These are phyloP conservation scores for Penicillium hesseltinei DNA, from an alignment of 2,329 filamentous ascomycete species.

Conservation along the genomic window DNA sequence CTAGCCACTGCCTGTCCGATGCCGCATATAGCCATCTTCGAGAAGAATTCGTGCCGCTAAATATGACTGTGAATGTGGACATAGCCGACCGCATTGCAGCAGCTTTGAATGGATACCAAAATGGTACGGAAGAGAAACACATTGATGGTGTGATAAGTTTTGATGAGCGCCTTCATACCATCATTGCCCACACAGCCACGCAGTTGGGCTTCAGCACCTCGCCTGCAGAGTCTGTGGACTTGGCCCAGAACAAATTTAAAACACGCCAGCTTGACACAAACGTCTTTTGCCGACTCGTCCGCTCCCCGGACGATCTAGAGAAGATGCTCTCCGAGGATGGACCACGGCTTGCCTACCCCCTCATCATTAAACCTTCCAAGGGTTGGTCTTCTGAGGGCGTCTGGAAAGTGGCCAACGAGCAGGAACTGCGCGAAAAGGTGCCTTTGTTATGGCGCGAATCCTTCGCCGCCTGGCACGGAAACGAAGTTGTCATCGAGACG, in stretches of 20 bases:
- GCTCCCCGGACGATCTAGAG: background rate
- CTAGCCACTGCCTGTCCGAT: too few relatives aligned
- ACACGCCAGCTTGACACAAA: background rate
- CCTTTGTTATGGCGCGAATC: background rate
- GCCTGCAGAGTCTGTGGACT: background rate
- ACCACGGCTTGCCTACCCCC: background rate
- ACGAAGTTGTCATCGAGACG: background rate
- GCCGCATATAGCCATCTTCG: too few relatives aligned
- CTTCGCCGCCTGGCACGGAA: background rate
- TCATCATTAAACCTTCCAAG: background rate
- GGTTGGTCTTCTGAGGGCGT: background rate
- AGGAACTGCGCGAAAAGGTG: background rate
- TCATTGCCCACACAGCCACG: background rate
- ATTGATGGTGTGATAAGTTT: background rate
- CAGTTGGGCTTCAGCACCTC: background rate
- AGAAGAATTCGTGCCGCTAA: too few relatives aligned
- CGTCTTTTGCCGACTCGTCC: background rate
- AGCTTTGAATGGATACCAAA: too few relatives aligned
- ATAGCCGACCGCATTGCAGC: too few relatives aligned
- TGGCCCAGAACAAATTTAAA: background rate
- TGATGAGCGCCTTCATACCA: background rate
- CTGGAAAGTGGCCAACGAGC: background rate
- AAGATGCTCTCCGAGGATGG: background rate
- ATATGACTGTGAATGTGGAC: too few relatives aligned
- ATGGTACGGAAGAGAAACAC: too few relatives aligned